These are phyloP conservation scores for Echites panduratus DNA, from an alignment of 257 asterid species.

Conservation along the genomic window DNA sequence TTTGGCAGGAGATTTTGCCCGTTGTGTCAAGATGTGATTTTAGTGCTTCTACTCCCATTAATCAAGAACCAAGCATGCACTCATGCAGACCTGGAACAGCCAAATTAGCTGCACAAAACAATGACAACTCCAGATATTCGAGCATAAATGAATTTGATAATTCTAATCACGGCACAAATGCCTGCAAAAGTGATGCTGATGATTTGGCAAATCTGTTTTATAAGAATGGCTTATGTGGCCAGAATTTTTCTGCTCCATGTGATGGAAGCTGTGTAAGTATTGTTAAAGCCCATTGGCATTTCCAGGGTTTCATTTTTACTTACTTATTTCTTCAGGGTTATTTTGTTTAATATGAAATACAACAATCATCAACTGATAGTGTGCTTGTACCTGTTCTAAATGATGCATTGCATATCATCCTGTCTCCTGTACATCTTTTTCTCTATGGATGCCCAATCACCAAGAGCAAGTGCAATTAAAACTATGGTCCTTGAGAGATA, in stretches of 20 bases:
- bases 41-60: slow-evolving; percentile 33
- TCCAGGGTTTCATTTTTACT: not conserved
- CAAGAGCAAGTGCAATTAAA: not conserved
- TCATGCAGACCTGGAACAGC: slow-evolving; percentile 46
- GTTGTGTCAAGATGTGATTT: slow-evolving; percentile 47
- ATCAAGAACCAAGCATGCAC: slow-evolving; percentile 43
- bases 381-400: not conserved
- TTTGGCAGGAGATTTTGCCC: slow-evolving; percentile 57
- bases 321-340: not conserved
- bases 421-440: not conserved
- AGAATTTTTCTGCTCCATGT: slow-evolving; percentile 31
- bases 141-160: slow-evolving; percentile 33
- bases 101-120: slow-evolving; percentile 29
- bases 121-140: slow-evolving; percentile 26
- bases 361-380: not conserved
- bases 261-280: slow-evolving; percentile 54
- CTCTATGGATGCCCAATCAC: not conserved
- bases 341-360: not conserved
- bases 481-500: not conserved
- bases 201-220: slow-evolving; percentile 31
- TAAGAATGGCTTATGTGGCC: slow-evolving; percentile 23
- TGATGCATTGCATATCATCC: not conserved
- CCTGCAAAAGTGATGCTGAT: slow-evolving; percentile 22
- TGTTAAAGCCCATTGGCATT: not conserved
- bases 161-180: slow-evolving; percentile 32